These are phyloP conservation scores for Vaccinium corymbosum DNA, from an alignment of 148 eudicot genomes.

Conservation along the genomic window DNA sequence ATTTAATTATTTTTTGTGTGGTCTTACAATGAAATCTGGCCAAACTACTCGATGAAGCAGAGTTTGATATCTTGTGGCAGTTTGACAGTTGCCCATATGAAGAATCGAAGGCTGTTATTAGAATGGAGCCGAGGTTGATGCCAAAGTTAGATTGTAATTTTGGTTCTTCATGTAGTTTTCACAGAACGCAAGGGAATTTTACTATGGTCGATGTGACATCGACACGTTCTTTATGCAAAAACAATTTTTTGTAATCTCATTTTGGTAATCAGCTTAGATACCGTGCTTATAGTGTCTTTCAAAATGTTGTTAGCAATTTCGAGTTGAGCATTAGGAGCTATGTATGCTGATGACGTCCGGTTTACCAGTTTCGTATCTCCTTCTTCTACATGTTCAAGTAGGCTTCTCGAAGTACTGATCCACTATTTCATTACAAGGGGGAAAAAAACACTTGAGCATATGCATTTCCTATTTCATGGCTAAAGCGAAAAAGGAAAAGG, in stretches of 20 bases:
- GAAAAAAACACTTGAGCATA: too few species aligned
- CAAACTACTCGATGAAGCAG: background rate
- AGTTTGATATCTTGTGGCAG: background rate
- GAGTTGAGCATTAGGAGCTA: background rate
- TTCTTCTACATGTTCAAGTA: too few species aligned
- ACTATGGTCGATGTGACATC: background rate
- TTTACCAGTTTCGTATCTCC: too few species aligned
- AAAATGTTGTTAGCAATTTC: background rate
- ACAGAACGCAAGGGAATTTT: background rate
- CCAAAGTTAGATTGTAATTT: background rate
- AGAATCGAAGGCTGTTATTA: background rate
- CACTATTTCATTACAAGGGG: too few species aligned
- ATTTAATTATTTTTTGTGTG: background rate
- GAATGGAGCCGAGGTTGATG: background rate
- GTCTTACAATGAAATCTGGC: background rate
- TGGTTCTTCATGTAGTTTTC: background rate
- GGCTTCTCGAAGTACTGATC: too few species aligned
- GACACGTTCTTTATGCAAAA: background rate
- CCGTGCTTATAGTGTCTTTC: background rate
- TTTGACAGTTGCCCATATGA: background rate
- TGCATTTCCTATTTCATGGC: too few species aligned
- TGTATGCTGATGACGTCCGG: background rate
- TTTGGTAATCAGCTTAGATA: background rate
- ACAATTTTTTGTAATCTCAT: background rate
- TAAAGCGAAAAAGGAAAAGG: too few species aligned